phyloP scores from a whole-genome alignment of 805 yeast species.

The Candida hungchunana region DNA sequence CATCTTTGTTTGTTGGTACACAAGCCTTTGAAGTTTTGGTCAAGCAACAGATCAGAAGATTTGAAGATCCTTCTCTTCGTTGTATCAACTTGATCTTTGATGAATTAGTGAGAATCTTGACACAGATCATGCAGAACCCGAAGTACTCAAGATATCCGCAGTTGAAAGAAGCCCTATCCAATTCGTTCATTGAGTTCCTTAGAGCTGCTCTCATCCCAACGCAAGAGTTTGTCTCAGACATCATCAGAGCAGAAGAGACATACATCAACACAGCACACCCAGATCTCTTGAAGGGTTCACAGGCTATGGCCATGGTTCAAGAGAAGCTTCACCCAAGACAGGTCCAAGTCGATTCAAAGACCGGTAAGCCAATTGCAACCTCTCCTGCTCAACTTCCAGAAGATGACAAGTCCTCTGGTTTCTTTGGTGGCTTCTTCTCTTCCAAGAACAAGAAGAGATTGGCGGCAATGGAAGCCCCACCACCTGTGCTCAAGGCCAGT shows the following conservation, averaged over 20 bases:
- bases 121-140: constrained; percentile 74
- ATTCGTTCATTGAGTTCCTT: constrained; percentile 72
- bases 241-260: constrained; percentile 83
- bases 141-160: constrained; percentile 87
- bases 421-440: constrained; percentile 93
- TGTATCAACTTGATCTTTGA: constrained; percentile 90
- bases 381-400: constrained; percentile 30
- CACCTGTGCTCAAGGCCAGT: constrained; percentile 87
- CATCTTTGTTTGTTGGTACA: constrained; percentile 94
- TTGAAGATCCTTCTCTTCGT: constrained; percentile 88
- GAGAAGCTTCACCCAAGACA: constrained; percentile 76
- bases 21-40: constrained; percentile 95
- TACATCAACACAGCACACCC: constrained; percentile 98
- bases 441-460: constrained; percentile 89
- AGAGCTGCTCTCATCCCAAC: constrained; percentile 82
- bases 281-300: constrained; percentile 89
- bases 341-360: constrained; percentile 79
- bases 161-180: constrained; percentile 80
- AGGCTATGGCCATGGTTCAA: constrained; percentile 87
- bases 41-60: constrained; percentile 87
- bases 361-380: constrained; percentile 68
- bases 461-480: constrained; percentile 97
- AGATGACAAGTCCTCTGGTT: constrained; percentile 59
- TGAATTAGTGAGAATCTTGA: constrained; percentile 83
- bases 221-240: constrained; percentile 75